These are phyloP conservation scores for Hortiboletus flavorubellus DNA, from an alignment of 768 basidiomycete genomes.

Conservation along the genomic window DNA sequence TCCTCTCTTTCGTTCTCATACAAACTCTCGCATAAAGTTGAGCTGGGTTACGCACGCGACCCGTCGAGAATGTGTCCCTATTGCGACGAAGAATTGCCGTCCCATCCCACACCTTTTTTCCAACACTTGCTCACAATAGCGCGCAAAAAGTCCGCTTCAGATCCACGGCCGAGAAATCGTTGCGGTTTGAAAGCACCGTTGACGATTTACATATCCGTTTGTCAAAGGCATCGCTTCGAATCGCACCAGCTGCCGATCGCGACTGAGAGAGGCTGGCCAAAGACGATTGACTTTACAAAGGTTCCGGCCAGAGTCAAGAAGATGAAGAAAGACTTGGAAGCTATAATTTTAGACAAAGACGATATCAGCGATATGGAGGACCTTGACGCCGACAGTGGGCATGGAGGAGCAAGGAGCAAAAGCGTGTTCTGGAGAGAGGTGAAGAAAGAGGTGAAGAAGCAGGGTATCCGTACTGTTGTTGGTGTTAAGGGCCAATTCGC, in stretches of 20 bases:
- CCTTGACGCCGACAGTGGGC: conserved; percentile 1
- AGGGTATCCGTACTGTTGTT: conserved; percentile 61
- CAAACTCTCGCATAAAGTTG: conserved; percentile 37
- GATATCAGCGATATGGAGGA: conserved; percentile 22
- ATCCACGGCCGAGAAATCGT: conserved; percentile 67
- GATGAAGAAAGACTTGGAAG: conserved; percentile 46
- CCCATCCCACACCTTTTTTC: conserved; percentile 57
- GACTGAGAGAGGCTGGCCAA: conserved; percentile 71
- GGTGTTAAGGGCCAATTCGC: conserved; percentile 74
- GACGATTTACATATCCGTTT: conserved; percentile 59
- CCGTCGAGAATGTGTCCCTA: conserved; percentile 75
- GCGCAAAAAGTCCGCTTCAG: conserved; percentile 50
- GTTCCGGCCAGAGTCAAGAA: conserved; percentile 51
- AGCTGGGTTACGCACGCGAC: conserved; percentile 50
- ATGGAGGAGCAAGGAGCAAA: conserved; percentile 33
- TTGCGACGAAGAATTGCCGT: conserved; percentile 70
- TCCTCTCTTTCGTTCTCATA: not conserved
- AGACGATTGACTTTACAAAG: conserved; percentile 58
- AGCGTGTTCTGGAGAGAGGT: conserved; percentile 70
- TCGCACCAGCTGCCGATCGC: conserved; percentile 70
- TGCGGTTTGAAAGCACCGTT: conserved; percentile 54
- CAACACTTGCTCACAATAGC: conserved; percentile 50
- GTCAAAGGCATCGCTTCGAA: conserved; percentile 80
- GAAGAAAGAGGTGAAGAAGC: conserved; percentile 56
- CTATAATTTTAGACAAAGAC: conserved; percentile 48